A percentile compares a stretch with the other conserved stretches of the same genome.
These are phyloP conservation scores for Hypoxylon sp. DNA, from an alignment of 2,329 filamentous ascomycete genomes.

Conservation along the genomic window DNA sequence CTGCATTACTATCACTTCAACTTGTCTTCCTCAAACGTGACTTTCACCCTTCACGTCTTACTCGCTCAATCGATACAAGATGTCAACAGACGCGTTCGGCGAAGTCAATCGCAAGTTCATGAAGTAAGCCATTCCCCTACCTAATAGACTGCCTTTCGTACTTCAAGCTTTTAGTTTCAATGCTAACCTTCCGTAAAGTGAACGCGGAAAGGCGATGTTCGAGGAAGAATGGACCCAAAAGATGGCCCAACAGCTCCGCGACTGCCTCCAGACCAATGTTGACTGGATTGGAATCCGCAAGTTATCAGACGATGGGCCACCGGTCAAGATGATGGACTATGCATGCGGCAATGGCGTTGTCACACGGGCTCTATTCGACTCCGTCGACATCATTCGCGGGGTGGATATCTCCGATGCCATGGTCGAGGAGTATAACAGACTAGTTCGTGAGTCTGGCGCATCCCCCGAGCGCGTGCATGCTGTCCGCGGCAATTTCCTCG, in stretches of 20 bases:
- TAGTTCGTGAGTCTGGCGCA: constrained; percentile 10
- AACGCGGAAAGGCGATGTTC: background rate
- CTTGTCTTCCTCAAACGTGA: background rate
- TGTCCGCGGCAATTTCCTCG: constrained; percentile 10
- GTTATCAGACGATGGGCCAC: background rate
- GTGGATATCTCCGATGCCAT: constrained; percentile 40
- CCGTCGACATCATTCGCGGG: constrained; percentile 29
- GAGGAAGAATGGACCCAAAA: background rate
- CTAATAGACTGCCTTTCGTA: background rate
- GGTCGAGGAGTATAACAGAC: constrained; percentile 38
- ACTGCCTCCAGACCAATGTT: background rate
- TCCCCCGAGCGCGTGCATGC: constrained; percentile 25
- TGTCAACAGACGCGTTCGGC: background rate
- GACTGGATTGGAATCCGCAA: background rate
- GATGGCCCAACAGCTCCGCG: background rate
- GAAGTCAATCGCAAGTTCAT: constrained; percentile 1
- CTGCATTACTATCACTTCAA: background rate
- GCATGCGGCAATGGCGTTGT: constrained; percentile 33
- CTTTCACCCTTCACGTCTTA: background rate
- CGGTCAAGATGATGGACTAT: constrained; percentile 30
- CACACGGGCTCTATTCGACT: constrained; percentile 7
- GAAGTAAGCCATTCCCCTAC: background rate
- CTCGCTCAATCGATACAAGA: background rate
- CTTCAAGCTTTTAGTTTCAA: no score
- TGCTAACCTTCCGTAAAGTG: background rate